Evolutionary conservation across 2,329 filamentous ascomycete genomes (phyloP), one percentile per base, ranked within the genome.

Genomic region (Aureobasidium lini): DNA sequence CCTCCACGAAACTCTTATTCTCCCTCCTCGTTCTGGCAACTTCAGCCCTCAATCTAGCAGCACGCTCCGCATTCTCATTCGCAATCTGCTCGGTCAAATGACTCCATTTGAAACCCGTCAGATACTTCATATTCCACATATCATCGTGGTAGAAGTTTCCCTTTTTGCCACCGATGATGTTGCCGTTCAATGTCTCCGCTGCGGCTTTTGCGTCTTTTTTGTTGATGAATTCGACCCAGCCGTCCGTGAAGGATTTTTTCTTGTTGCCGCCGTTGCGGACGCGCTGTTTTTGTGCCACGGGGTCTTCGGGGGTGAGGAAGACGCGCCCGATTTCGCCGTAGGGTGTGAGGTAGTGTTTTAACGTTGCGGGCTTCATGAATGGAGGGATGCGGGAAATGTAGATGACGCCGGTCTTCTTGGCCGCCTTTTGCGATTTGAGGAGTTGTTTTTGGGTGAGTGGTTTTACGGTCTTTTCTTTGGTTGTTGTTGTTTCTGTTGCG

Each of bases 321-420:
- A 91, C 85, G 66, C 88, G 86, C 6, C 70, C 71, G 57, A 68
- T 69, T 40, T 79, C 78, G 62, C 90, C 90, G 73, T 90, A 90
- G 9, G 86, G 87, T 62, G 85, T 80, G 57, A 94, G 83, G 13
- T 91, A 84, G 16, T 86, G 85, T 64, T 88, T 85, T 42, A 94
- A 79, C 69, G 92, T 92, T 54, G 80, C 77, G 6, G 89, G 89
- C 68, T 91, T 92, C 89, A 95, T 94, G 73, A 92, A 95, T 0
- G 90, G 90, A 4, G 90, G 90, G 63, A 94, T 84, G 61, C 90
- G 85, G 4, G 89, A 93, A 62, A 95, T 79, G 75, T 94, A 95
- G 62, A 94, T 79, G 11, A 95, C 88, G 63, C 90, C 90, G 0
- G 88, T 90, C 70, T 85, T 87, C 66, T 83, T 84, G 61, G 87